Conservation (phyloP, 129 eudicot genomes). For the Flaveria sonorensis region DNA sequence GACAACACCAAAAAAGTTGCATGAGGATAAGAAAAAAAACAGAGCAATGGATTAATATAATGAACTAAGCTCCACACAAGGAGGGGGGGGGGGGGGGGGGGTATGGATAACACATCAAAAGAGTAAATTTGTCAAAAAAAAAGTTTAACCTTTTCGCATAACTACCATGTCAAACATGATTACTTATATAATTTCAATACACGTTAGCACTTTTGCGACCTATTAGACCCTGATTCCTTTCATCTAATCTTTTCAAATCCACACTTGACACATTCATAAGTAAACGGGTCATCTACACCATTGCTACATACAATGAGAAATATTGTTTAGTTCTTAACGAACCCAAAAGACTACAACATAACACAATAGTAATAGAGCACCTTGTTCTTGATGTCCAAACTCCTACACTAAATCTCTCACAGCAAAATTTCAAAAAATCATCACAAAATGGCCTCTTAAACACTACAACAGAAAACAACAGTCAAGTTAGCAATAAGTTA, state of each 20-base stretch:
- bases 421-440: conserved; percentile 89
- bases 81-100: not conserved
- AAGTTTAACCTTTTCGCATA: not conserved
- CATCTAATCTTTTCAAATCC: not conserved
- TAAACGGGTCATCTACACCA: not conserved
- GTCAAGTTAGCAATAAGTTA: conserved; percentile 25
- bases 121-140: not conserved
- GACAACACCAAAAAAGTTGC: conserved; percentile 20
- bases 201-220: too few relatives aligned
- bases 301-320: not conserved
- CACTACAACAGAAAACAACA: conserved; percentile 44
- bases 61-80: not conserved
- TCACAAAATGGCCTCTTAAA: conserved; percentile 87
- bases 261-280: not conserved
- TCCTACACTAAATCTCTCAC: conserved; percentile 76
- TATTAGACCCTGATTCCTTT: too few relatives aligned
- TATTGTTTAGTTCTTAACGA: not conserved
- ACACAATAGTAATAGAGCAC: conserved; percentile 36
- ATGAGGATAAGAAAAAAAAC: conserved; percentile 8
- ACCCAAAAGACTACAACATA: conserved; percentile 1
- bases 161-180: not conserved
- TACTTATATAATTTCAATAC: too few relatives aligned
- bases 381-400: conserved; percentile 88
- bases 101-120: not conserved
- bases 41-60: conserved; percentile 3